Percentiles rank a stretch among this genome's conserved stretches.
These are phyloP conservation scores for Rhytidiadelphus loreus DNA, from an alignment of 225 moss, liverwort and hornwort genomes.

Conservation along the genomic window DNA sequence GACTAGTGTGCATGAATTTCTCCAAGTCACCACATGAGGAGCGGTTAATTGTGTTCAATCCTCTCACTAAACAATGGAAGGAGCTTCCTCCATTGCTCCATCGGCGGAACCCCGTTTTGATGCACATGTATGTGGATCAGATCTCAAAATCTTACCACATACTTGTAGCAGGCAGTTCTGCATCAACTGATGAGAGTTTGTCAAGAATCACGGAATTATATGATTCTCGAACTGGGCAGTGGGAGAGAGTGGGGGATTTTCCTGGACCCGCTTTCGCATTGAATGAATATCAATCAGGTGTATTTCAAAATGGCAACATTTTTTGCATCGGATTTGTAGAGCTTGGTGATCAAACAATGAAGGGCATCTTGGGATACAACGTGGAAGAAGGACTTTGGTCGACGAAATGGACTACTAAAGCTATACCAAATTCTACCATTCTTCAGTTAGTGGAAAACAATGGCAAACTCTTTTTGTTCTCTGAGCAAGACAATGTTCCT, in stretches of 20 bases:
- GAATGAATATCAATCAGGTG: not conserved
- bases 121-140: not conserved
- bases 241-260: not conserved
- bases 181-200: not conserved
- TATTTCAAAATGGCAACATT: not conserved
- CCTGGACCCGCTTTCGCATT: not conserved
- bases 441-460: not conserved
- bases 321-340: slow-evolving; percentile 1
- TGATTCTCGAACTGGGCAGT: not conserved
- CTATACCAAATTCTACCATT: not conserved
- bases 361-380: not conserved
- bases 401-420: not conserved
- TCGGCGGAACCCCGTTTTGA: not conserved
- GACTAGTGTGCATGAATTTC: not conserved
- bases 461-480: not conserved
- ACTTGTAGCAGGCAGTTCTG: not conserved
- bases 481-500: not conserved
- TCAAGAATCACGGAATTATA: not conserved
- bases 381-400: not conserved
- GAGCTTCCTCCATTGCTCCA: not conserved
- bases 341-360: not conserved
- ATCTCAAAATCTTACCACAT: not conserved
- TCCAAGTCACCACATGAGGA: not conserved
- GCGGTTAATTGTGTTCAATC: not conserved
- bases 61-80: not conserved